A percentile compares a stretch with the other conserved stretches of the same genome.
These are phyloP conservation scores for Dryadomyces sulphureus DNA, from an alignment of 2,329 filamentous ascomycete species.

Conservation along the genomic window DNA sequence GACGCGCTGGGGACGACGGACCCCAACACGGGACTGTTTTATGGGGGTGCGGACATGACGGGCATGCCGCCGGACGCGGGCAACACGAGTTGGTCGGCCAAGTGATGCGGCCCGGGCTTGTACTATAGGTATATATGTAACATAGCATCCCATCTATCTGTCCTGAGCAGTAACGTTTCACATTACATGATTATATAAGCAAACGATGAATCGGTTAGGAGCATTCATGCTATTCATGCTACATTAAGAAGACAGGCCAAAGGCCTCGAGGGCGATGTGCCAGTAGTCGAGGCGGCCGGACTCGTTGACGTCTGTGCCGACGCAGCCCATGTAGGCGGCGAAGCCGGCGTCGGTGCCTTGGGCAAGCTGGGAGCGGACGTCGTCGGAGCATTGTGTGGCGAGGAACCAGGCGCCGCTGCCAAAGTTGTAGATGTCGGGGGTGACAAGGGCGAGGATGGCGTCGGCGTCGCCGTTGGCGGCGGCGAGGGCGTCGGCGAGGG, in stretches of 20 bases:
- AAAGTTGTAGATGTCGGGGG: conserved; percentile 37
- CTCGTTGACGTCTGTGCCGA: conserved; percentile 20
- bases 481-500: conserved; percentile 16
- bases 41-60: not conserved
- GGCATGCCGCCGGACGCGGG: too few species aligned
- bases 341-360: conserved; percentile 26
- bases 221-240: not conserved
- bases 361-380: conserved; percentile 20
- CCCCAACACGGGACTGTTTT: not conserved
- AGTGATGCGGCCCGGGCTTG: too few species aligned
- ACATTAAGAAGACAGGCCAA: conserved; percentile 21
- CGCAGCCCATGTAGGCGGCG: conserved; percentile 30
- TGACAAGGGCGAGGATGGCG: conserved; percentile 28
- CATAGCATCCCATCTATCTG: too few species aligned
- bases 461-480: conserved; percentile 20
- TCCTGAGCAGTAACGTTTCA: too few species aligned
- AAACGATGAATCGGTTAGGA: too few species aligned
- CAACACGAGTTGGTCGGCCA: too few species aligned
- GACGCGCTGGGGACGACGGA: not conserved
- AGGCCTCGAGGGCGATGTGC: conserved; percentile 30
- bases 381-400: conserved; percentile 24
- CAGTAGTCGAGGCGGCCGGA: conserved; percentile 25
- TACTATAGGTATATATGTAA: too few species aligned
- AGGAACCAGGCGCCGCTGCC: conserved; percentile 37
- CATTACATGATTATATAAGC: too few species aligned